These are phyloP conservation scores for Comarum palustre DNA, from an alignment of 306 rosid genomes.

Conservation along the genomic window DNA sequence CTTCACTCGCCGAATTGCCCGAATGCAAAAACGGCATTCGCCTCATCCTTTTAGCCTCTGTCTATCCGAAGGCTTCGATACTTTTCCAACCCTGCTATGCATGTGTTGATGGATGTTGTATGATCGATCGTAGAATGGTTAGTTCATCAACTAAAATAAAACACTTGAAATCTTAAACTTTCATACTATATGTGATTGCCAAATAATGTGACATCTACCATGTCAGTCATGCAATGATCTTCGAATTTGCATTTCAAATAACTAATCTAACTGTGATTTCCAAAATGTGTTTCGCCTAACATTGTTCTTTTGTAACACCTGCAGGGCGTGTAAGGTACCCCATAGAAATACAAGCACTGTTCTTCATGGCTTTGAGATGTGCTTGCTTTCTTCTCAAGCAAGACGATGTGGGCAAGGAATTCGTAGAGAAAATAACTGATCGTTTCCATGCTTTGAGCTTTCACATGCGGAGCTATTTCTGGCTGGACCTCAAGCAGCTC, in stretches of 20 bases:
- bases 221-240: neutral
- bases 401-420: slow-evolving; percentile 30
- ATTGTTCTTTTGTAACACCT: neutral
- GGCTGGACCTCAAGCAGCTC: slow-evolving; percentile 40
- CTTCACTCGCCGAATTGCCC: slow-evolving; percentile 32
- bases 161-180: neutral
- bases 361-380: slow-evolving; percentile 38
- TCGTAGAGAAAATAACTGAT: slow-evolving; percentile 21
- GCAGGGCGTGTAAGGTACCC: slow-evolving; percentile 40
- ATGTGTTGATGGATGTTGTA: slow-evolving; percentile 37
- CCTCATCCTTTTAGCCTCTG: slow-evolving; percentile 32
- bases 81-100: slow-evolving; percentile 38
- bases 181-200: neutral
- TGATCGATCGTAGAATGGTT: slow-evolving; percentile 43
- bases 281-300: too few relatives aligned
- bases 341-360: slow-evolving; percentile 37
- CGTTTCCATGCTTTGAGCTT: slow-evolving; percentile 37
- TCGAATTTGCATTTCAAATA: neutral
- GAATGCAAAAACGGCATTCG: slow-evolving; percentile 40
- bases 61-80: slow-evolving; percentile 38
- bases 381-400: slow-evolving; percentile 31
- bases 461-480: slow-evolving; percentile 36
- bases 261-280: neutral
- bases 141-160: neutral
- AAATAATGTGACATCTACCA: neutral